Evolutionary conservation across 495 filamentous ascomycete species (phyloP), one percentile per base, ranked within the genome.

Genomic region (Pseudomonodictys pantanalensis): DNA sequence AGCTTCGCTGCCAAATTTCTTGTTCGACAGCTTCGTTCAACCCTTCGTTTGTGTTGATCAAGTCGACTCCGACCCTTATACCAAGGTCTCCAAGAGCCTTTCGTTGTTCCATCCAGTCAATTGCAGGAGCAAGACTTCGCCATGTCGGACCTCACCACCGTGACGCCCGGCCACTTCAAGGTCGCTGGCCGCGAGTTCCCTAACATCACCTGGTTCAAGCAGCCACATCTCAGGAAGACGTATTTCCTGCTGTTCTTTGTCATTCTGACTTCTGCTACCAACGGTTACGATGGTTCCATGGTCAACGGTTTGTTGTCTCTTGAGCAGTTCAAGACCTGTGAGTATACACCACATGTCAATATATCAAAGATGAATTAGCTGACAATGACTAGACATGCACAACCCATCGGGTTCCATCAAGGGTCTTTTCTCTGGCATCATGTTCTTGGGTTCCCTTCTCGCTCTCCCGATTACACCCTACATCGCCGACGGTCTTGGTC

Each of bases 401-500:
- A 51, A 83, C 59, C 85, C 86, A 0, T 41, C 63, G 15, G 79
- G 79, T 3, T 72, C 76, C 1, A 71, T 73, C 51, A 78, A 85
- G 23, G 86, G 85, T 70, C 77, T 89, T 35, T 79, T 90, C 9
- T 81, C 77, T 49, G 81, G 83, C n/a, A 78, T 87, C 66, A 85
- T 87, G 78, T 82, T 83, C 62, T 81, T 87, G 55, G 86, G 85
- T 56, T 82, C 78, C 52, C 76, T 89, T 60, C 75, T 73, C 38
- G 83, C 83, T 24, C 83, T 87, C 46, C 85, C 85, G 28, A 67
- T 85, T 8, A 84, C 86, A 5, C 86, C 85, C 10, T 74, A 81
- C 59, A 67, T 84, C 45, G 81, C 83, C 38, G 85, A 88, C 73
- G 73, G 79, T 53, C 69, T 81, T 45, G 85, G 85, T 53, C 83